Percentiles rank a stretch among this genome's conserved stretches.
phyloP scores from a whole-genome alignment of 2,329 filamentous ascomycete genomes.

The Exserohilum turcica region DNA sequence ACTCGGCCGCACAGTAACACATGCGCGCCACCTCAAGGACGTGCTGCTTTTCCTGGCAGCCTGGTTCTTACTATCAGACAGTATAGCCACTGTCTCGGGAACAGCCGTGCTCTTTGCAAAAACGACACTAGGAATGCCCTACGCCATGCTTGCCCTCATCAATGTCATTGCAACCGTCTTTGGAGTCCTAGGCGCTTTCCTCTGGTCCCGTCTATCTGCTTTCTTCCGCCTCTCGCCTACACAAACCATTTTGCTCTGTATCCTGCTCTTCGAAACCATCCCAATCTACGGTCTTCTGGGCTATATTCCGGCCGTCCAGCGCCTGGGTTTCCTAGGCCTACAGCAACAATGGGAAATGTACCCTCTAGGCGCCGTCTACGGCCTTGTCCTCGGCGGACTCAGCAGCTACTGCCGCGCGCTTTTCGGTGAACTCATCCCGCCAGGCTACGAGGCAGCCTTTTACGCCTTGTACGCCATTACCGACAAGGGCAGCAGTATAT shows the following conservation, averaged over 20 bases:
- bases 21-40: constrained; percentile 74
- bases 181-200: constrained; percentile 86
- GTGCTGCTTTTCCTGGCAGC: constrained; percentile 79
- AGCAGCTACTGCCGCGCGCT: constrained; percentile 90
- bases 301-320: constrained; percentile 78
- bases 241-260: constrained; percentile 91
- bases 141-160: constrained; percentile 86
- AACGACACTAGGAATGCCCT: constrained; percentile 86
- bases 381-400: constrained; percentile 90
- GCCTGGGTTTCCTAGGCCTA: constrained; percentile 79
- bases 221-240: constrained; percentile 72
- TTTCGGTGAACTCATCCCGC: constrained; percentile 91
- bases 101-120: constrained; percentile 97
- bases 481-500: constrained; percentile 92
- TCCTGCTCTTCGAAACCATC: constrained; percentile 87
- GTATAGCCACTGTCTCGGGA: constrained; percentile 90
- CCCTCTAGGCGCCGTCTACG: constrained; percentile 85
- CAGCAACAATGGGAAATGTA: constrained; percentile 98
- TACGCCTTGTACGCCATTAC: constrained; percentile 97
- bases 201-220: constrained; percentile 81
- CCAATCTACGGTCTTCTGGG: constrained; percentile 89
- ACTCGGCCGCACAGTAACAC: constrained; percentile 76
- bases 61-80: constrained; percentile 95
- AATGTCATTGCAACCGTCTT: constrained; percentile 87
- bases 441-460: constrained; percentile 92